Percentiles rank a stretch among this genome's conserved stretches.
These are phyloP conservation scores for Flaveria bidentis DNA, from an alignment of 129 eudicot species.

Conservation along the genomic window DNA sequence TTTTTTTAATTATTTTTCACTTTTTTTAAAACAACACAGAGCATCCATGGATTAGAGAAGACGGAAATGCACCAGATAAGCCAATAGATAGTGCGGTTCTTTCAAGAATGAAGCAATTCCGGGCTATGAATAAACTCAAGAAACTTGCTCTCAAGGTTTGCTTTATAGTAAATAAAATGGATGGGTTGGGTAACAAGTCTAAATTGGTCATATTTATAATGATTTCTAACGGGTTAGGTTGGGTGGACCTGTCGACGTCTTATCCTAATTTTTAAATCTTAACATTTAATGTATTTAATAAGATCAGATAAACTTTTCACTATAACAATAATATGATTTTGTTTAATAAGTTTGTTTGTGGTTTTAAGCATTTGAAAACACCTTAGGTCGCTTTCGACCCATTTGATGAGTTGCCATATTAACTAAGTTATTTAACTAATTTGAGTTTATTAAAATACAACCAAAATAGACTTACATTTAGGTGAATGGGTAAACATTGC, in stretches of 20 bases:
- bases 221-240: not conserved
- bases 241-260: not conserved
- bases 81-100: constrained; percentile 95
- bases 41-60: constrained; percentile 95
- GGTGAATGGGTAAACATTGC: not conserved
- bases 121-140: constrained; percentile 97
- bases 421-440: not conserved
- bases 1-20: not conserved
- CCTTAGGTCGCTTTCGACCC: not conserved
- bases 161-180: not conserved
- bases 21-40: constrained; percentile 35
- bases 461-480: not conserved
- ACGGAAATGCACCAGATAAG: constrained; percentile 91
- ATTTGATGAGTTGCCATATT: not conserved
- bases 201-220: not conserved
- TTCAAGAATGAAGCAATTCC: constrained; percentile 93
- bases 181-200: not conserved
- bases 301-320: not conserved
- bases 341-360: not conserved
- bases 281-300: constrained; percentile 4
- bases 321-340: not conserved
- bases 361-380: not conserved
- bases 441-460: not conserved
- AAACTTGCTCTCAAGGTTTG: constrained; percentile 92
- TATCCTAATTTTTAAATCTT: not conserved